Base-by-base conservation (phyloP, 106 monocot species). In the Apostasia shenzhenica region DNA sequence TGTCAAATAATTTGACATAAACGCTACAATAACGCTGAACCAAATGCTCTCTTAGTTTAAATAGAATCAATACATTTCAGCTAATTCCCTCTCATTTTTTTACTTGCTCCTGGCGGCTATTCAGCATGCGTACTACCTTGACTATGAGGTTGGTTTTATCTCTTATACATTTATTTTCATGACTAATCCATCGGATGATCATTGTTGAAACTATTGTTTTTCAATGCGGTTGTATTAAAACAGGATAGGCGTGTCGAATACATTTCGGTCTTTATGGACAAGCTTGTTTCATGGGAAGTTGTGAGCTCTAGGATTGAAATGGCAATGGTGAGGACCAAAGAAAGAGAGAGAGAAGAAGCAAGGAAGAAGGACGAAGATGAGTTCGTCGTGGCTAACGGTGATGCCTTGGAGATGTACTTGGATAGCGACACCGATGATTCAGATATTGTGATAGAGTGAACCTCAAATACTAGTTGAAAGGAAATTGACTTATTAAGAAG, bases 111-210 rank as follows among this genome's bases (percentile, higher is more conserved):
- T 26, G 26, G 26, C 26, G 26, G 26, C 26, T 12, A 4, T 49
- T 5, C 81, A 93, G 93, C 93, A 93, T 67, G 93, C 93, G 45
- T 93, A 93, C 66, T 93, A 82, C 67, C 84, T 89, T 70, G 93
- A 93, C 45, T 89, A 84, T 67, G 86, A 89, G 93, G 93, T 93
- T 9, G 67, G 75, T 51, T 41, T 49, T 50, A 8, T 68, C 50
- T 64, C 38, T 38, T 10, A 41, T 67, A 13, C 3, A 55, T 59
- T 13, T 57, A 14, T 44, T 11, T 54, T 5, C 11, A 40, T 68
- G 38, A 37, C 1, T 14, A 38, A 38, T 26, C 9, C 67, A 51
- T 37, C 8, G 1, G 3, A 14, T 52, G 4, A 62, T 45, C 11
- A 4, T 4, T 45, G n/a, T 44, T 43, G 45, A 43, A 61, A 8